phyloP scores from a whole-genome alignment of 768 basidiomycete genomes.

The Trametes maxima region DNA sequence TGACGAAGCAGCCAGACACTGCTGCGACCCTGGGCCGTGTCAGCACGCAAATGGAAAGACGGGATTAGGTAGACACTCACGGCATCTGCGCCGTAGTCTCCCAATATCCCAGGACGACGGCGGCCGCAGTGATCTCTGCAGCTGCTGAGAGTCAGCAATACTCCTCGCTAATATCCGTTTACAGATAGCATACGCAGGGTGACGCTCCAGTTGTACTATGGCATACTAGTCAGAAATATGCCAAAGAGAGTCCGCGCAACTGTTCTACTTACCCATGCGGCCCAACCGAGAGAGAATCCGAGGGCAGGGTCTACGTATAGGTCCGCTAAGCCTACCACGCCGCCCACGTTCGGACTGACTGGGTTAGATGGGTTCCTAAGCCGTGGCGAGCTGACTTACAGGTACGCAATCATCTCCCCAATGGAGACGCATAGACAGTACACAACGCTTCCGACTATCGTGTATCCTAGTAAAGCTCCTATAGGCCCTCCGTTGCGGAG shows the following conservation, averaged over 20 bases:
- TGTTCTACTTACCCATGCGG: constrained; percentile 42
- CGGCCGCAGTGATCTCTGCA: constrained; percentile 55
- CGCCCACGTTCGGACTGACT: constrained; percentile 32
- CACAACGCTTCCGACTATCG: constrained; percentile 43
- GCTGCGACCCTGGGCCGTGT: constrained; percentile 2
- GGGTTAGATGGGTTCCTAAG: not conserved
- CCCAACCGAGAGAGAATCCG: constrained; percentile 48
- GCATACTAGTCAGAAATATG: constrained; percentile 31
- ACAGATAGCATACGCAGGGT: constrained; percentile 29
- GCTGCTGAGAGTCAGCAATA: constrained; percentile 31
- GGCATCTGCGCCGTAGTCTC: constrained; percentile 22
- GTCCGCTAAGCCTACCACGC: constrained; percentile 44
- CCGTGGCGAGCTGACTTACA: constrained; percentile 11
- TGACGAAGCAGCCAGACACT: constrained; percentile 30
- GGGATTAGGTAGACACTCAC: not conserved
- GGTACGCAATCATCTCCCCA: constrained; percentile 40
- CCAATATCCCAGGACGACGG: constrained; percentile 53
- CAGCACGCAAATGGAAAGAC: not conserved
- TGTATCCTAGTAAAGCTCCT: constrained; percentile 52
- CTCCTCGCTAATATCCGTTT: not conserved
- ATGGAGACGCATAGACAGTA: constrained; percentile 39
- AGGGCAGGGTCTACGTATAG: constrained; percentile 55
- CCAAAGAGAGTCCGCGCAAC: no score
- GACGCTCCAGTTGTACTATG: constrained; percentile 32
- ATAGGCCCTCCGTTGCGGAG: constrained; percentile 56